These are phyloP conservation scores for Wallemia hederae DNA, from an alignment of 1,284 basidiomycete species.

Conservation along the genomic window DNA sequence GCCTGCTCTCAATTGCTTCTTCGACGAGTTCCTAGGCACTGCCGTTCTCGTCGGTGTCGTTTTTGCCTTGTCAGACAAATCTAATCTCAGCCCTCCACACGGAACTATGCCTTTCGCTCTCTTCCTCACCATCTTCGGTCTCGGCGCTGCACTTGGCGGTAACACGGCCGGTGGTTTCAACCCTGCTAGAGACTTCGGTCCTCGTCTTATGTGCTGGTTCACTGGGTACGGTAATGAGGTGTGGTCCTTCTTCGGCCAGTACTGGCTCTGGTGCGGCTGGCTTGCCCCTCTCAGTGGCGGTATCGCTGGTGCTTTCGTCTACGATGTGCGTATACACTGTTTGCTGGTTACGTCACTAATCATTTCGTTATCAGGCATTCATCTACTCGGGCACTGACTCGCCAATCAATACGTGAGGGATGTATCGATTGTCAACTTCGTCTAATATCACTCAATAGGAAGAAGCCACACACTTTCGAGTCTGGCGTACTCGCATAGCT, in stretches of 20 bases:
- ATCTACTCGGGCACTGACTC: neutral
- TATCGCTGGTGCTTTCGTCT: neutral
- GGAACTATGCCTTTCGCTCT: conserved; percentile 9
- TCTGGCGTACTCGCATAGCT: neutral
- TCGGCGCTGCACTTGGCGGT: conserved; percentile 11
- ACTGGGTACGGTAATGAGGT: conserved; percentile 12
- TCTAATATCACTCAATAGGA: neutral
- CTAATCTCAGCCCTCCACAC: conserved; percentile 8
- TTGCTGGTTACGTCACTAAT: neutral
- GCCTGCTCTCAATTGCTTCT: conserved; percentile 6
- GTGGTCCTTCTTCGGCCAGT: conserved; percentile 6
- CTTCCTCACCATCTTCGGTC: conserved; percentile 11
- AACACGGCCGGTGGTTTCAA: conserved; percentile 14
- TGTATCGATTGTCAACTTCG: neutral
- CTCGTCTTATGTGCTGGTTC: conserved; percentile 11
- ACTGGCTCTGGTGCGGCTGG: conserved; percentile 4
- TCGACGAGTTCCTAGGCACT: conserved; percentile 10
- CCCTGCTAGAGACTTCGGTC: conserved; percentile 11
- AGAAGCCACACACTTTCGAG: neutral
- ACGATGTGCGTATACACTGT: neutral
- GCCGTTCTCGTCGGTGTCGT: conserved; percentile 10
- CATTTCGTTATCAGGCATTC: neutral
- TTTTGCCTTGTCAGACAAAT: conserved; percentile 10
- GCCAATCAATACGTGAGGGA: neutral
- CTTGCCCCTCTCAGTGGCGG: neutral